Percentiles rank a stretch among this genome's conserved stretches.
phyloP scores from a whole-genome alignment of 2,329 filamentous ascomycete species.

The Botrytis hyacinthi region DNA sequence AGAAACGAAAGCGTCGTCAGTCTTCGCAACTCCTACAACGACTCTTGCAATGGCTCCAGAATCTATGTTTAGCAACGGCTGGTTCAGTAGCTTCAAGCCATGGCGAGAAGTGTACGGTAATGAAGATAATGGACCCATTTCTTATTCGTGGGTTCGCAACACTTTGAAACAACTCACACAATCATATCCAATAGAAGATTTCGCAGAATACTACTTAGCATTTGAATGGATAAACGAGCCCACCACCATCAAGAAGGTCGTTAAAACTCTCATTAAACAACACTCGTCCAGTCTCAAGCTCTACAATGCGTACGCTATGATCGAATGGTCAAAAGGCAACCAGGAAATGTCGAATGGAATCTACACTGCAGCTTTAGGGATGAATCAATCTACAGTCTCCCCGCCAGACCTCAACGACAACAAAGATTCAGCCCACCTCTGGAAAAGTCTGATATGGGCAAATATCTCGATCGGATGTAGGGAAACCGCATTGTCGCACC shows the following conservation, averaged over 20 bases:
- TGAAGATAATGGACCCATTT: slow-evolving; percentile 31
- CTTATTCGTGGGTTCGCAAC: slow-evolving; percentile 47
- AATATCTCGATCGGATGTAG: slow-evolving; percentile 29
- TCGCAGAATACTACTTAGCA: slow-evolving; percentile 70
- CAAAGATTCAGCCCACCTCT: slow-evolving; percentile 38
- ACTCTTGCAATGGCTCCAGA: slow-evolving; percentile 44
- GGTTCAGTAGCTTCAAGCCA: slow-evolving; percentile 19
- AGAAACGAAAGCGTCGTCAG: slow-evolving; percentile 26
- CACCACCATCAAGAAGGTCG: slow-evolving; percentile 61
- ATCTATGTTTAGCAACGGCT: slow-evolving; percentile 49
- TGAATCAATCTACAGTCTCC: slow-evolving; percentile 45
- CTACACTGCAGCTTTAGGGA: slow-evolving; percentile 63
- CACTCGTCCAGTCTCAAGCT: slow-evolving; percentile 62
- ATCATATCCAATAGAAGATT: slow-evolving; percentile 44
- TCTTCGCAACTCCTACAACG: slow-evolving; percentile 29
- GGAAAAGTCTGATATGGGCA: slow-evolving; percentile 36
- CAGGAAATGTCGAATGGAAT: slow-evolving; percentile 59
- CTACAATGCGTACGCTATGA: slow-evolving; percentile 76
- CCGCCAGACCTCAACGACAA: slow-evolving; percentile 30
- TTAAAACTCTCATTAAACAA: slow-evolving; percentile 71
- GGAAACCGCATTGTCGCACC: slow-evolving; percentile 40
- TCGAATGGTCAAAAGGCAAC: slow-evolving; percentile 62
- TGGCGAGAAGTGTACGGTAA: slow-evolving; percentile 30
- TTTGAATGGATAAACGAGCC: slow-evolving; percentile 59
- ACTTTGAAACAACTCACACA: slow-evolving; percentile 58